These are phyloP conservation scores for Aspergillus puulaauensis DNA, from an alignment of 2,329 filamentous ascomycete genomes.

Conservation along the genomic window DNA sequence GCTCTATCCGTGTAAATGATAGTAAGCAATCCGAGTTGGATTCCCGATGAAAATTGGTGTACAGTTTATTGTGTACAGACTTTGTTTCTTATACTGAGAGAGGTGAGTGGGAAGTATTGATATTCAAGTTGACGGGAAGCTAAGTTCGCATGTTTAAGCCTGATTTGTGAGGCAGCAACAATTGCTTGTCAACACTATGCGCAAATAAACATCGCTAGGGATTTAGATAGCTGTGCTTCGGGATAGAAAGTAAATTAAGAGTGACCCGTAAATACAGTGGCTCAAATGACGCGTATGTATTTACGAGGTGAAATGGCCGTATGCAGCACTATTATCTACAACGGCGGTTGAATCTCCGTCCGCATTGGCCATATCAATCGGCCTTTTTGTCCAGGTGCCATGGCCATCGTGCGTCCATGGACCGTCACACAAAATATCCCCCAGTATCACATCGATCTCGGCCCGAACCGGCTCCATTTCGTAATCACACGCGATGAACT, in stretches of 20 bases:
- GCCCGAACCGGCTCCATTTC: slow-evolving; percentile 29
- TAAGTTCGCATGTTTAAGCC: slow-evolving; percentile 1
- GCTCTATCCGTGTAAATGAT: neutral
- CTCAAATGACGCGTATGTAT: neutral
- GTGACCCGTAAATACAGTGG: too few species aligned
- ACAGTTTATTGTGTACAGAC: neutral
- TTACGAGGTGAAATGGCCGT: neutral
- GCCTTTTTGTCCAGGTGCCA: slow-evolving; percentile 28
- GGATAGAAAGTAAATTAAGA: too few species aligned
- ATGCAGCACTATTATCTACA: neutral
- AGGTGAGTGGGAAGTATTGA: neutral
- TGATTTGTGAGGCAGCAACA: slow-evolving; percentile 5
- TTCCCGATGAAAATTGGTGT: neutral
- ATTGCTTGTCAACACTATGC: too few species aligned
- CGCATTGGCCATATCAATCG: neutral
- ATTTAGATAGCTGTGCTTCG: too few species aligned
- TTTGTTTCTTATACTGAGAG: neutral
- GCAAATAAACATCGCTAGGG: too few species aligned
- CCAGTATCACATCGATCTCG: slow-evolving; percentile 27
- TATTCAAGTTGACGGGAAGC: neutral
- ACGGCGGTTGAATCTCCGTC: neutral
- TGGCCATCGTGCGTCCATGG: slow-evolving; percentile 32
- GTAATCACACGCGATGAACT: slow-evolving; percentile 33
- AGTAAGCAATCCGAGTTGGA: neutral
- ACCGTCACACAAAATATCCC: slow-evolving; percentile 20